These are phyloP conservation scores for Jatropha multifida DNA, from an alignment of 441 rosid species.

Conservation along the genomic window DNA sequence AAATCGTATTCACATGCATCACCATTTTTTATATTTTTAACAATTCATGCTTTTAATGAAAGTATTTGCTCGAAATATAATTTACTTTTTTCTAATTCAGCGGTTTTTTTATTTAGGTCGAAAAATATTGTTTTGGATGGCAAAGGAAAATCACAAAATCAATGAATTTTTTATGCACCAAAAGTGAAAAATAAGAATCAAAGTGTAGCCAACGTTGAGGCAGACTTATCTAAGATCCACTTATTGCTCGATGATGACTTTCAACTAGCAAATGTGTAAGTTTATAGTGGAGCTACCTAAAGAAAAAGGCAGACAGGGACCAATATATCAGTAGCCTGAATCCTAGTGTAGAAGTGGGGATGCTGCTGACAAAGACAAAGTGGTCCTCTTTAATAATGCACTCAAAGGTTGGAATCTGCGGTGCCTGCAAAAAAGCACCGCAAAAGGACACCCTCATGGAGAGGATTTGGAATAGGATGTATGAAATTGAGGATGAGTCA, in stretches of 20 bases:
- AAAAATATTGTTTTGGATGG: too few species aligned
- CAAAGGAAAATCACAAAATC: too few species aligned
- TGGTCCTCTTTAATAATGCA: conserved; percentile 23
- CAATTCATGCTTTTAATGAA: too few species aligned
- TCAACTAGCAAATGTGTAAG: background rate
- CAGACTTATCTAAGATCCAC: background rate
- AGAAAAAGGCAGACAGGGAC: conserved; percentile 7
- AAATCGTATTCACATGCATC: background rate
- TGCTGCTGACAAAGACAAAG: background rate
- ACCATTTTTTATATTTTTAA: too few species aligned
- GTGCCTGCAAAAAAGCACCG: conserved; percentile 2
- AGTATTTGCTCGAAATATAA: too few species aligned
- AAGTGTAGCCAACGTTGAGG: background rate
- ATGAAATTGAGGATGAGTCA: background rate
- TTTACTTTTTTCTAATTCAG: too few species aligned
- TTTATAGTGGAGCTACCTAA: background rate
- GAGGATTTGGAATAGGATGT: background rate
- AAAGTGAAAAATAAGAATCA: background rate
- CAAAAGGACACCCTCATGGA: background rate
- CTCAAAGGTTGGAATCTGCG: background rate
- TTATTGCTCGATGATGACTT: background rate
- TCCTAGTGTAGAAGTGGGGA: background rate
- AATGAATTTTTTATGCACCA: too few species aligned
- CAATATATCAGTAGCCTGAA: background rate
- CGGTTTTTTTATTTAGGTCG: too few species aligned